A percentile compares a stretch with the other conserved stretches of the same genome.
phyloP scores from a whole-genome alignment of 2,329 filamentous ascomycete genomes.

The Tolypocladium pustulatum region DNA sequence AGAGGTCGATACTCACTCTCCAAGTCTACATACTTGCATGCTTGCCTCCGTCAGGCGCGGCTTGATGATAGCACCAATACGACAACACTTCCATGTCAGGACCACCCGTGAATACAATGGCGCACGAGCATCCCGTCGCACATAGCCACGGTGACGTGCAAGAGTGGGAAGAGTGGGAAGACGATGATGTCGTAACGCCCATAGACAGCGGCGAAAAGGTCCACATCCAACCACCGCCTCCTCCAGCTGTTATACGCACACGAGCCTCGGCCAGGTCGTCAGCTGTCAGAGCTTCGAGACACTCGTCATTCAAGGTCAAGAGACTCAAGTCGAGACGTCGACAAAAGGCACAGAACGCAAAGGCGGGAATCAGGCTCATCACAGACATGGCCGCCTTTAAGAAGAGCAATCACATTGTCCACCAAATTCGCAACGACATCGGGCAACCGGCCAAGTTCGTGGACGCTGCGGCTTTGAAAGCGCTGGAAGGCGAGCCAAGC shows the following conservation, averaged over 20 bases:
- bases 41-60: not conserved
- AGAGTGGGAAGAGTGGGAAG: slow-evolving; percentile 45
- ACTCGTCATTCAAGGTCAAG: slow-evolving; percentile 29
- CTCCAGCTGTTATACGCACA: slow-evolving; percentile 6
- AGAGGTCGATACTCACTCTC: not conserved
- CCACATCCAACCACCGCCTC: slow-evolving; percentile 4
- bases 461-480: slow-evolving; percentile 47
- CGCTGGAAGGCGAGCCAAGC: slow-evolving; percentile 45
- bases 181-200: slow-evolving; percentile 32
- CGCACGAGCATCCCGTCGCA: slow-evolving; percentile 7
- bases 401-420: slow-evolving; percentile 26
- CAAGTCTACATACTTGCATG: not conserved
- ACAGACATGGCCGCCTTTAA: slow-evolving; percentile 54
- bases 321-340: slow-evolving; percentile 48
- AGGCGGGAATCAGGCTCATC: slow-evolving; percentile 56
- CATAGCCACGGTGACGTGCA: slow-evolving; percentile 16
- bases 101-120: slow-evolving; percentile 5
- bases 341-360: slow-evolving; percentile 49
- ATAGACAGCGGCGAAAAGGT: slow-evolving; percentile 27
- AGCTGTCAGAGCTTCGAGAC: slow-evolving; percentile 17
- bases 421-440: slow-evolving; percentile 17
- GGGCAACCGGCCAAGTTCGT: slow-evolving; percentile 37
- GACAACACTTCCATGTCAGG: not conserved
- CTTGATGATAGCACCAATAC: not conserved
- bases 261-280: slow-evolving; percentile 5